phyloP scores from a whole-genome alignment of 495 filamentous ascomycete species.

The Daldinia decipiens region DNA sequence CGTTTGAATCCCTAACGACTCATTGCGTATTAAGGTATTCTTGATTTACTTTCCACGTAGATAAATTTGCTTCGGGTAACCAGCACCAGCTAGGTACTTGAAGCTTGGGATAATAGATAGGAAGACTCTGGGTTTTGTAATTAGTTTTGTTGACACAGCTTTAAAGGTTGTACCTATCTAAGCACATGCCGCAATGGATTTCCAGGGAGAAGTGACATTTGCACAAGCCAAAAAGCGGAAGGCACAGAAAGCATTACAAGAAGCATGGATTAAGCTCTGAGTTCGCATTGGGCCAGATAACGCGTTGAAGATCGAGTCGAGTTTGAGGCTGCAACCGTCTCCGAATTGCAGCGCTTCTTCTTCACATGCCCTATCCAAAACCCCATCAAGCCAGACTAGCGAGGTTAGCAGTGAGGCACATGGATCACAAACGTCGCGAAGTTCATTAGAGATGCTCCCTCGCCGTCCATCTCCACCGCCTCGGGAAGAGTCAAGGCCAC shows the following conservation, averaged over 20 bases:
- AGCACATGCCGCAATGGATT: background rate
- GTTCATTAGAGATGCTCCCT: background rate
- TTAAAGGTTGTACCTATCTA: background rate
- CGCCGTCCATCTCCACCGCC: background rate
- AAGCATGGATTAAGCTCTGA: background rate
- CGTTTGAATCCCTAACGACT: background rate
- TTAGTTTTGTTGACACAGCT: background rate
- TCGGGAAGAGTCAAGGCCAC: background rate
- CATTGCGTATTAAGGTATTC: background rate
- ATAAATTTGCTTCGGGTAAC: background rate
- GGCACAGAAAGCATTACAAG: background rate
- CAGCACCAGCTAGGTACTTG: background rate
- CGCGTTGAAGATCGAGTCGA: background rate
- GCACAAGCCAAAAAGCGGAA: background rate
- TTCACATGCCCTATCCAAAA: background rate
- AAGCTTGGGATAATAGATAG: background rate
- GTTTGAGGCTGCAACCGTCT: background rate
- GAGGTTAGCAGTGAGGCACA: background rate
- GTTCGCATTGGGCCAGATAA: background rate
- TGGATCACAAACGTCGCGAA: background rate
- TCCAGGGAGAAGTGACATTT: background rate
- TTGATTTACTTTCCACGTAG: background rate
- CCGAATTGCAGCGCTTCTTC: background rate
- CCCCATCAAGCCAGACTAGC: background rate
- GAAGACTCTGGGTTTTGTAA: too few species aligned